Evolutionary conservation across 805 yeast genomes (phyloP).

Genomic region (Suhomyces sp.): DNA sequence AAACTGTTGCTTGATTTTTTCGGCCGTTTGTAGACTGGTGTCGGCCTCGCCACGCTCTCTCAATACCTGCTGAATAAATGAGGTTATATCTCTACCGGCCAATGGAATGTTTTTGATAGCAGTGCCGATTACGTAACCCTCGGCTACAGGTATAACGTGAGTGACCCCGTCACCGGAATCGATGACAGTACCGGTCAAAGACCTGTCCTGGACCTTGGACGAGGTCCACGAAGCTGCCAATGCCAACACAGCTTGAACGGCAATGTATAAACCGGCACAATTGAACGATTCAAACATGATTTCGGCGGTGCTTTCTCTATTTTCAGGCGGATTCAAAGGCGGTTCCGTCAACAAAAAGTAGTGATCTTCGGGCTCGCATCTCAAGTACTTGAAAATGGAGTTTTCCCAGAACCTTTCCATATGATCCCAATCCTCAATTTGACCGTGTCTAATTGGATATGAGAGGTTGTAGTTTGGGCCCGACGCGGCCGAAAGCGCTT

Average conservation of each 20-base stretch:
- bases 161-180: slow-evolving; percentile 99
- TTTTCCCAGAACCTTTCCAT: slow-evolving; percentile 99
- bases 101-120: slow-evolving; percentile 97
- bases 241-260: slow-evolving; percentile 98
- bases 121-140: slow-evolving; percentile 97
- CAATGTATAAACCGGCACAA: slow-evolving; percentile 97
- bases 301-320: slow-evolving; percentile 97
- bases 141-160: slow-evolving; percentile 98
- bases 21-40: slow-evolving; percentile 92
- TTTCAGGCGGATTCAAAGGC: slow-evolving; percentile 98
- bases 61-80: slow-evolving; percentile 85
- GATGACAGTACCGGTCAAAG: slow-evolving; percentile 96
- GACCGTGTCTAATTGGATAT: slow-evolving; percentile 97
- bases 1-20: slow-evolving; percentile 91
- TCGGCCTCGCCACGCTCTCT: slow-evolving; percentile 97
- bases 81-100: slow-evolving; percentile 97
- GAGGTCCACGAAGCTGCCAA: slow-evolving; percentile 99
- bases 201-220: slow-evolving; percentile 89
- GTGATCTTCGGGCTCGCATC: slow-evolving; percentile 99
- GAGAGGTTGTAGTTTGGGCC: slow-evolving; percentile 84
- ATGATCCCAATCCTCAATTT: slow-evolving; percentile 98
- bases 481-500: slow-evolving; percentile 86
- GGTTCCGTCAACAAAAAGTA: slow-evolving; percentile 95
- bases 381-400: slow-evolving; percentile 90
- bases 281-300: slow-evolving; percentile 98